phyloP scores from a whole-genome alignment of 2,329 filamentous ascomycete species.

The Pyrenophora seminiperda region DNA sequence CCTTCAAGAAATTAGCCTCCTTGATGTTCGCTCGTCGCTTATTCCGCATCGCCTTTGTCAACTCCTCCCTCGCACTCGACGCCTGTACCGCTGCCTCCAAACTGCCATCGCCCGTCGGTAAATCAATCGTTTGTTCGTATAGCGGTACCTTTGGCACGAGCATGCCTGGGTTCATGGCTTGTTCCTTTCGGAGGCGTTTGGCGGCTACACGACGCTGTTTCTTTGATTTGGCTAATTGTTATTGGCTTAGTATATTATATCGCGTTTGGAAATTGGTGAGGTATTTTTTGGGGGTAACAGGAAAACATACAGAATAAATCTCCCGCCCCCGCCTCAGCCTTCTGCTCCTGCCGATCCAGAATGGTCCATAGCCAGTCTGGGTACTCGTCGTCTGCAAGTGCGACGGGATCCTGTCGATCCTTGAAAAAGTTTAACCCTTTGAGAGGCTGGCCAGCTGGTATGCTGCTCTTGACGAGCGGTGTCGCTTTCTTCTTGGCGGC shows the following conservation, averaged over 20 bases:
- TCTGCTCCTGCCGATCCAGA: constrained; percentile 65
- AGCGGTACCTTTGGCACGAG: constrained; percentile 70
- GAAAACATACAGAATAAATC: constrained; percentile 83
- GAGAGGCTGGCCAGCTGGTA: constrained; percentile 71
- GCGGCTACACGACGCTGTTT: constrained; percentile 76
- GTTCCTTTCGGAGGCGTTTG: constrained; percentile 66
- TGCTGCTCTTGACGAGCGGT: constrained; percentile 52
- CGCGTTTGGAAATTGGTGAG: no score
- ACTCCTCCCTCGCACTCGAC: constrained; percentile 60
- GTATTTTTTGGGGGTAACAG: no score
- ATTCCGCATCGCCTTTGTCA: constrained; percentile 73
- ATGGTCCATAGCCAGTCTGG: constrained; percentile 80
- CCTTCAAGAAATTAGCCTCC: constrained; percentile 84
- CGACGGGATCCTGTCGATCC: constrained; percentile 72
- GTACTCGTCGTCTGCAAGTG: constrained; percentile 75
- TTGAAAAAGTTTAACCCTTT: constrained; percentile 80
- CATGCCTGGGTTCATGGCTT: constrained; percentile 68
- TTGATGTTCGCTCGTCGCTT: constrained; percentile 79
- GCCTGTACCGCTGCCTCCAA: constrained; percentile 54
- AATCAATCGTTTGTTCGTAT: constrained; percentile 77
- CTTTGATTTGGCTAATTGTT: constrained; percentile 68
- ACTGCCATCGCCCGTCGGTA: constrained; percentile 61
- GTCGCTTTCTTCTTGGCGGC: constrained; percentile 38
- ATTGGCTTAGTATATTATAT: constrained; percentile 2
- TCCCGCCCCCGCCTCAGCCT: constrained; percentile 60